phyloP scores from a whole-genome alignment of 1,284 basidiomycete genomes.

The Takashimella tepidaria region DNA sequence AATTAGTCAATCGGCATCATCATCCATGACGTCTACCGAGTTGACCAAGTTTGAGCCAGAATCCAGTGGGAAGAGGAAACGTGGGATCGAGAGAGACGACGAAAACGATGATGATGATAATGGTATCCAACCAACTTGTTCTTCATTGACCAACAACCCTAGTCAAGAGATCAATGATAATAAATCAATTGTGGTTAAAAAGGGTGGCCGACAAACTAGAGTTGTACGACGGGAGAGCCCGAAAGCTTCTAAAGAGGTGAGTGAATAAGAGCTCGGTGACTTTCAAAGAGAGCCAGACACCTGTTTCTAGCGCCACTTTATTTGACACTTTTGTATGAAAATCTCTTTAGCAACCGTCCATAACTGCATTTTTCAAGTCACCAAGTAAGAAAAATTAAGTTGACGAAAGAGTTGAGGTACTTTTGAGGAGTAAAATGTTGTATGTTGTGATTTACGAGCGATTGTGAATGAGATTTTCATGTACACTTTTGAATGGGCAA shows the following conservation, averaged over 20 bases:
- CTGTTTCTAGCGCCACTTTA: too few relatives aligned
- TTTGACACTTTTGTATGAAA: not conserved
- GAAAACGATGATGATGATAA: constrained; percentile 1
- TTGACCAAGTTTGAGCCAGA: not conserved
- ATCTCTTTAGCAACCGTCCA: constrained; percentile 31
- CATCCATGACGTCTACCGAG: not conserved
- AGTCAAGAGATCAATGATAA: too few relatives aligned
- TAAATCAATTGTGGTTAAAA: constrained; percentile 2
- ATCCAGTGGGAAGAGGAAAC: not conserved
- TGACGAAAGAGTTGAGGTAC: too few relatives aligned
- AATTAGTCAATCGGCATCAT: not conserved
- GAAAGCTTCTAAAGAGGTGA: constrained; percentile 12
- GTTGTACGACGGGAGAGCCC: constrained; percentile 16
- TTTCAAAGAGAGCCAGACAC: too few relatives aligned
- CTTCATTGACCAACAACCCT: too few relatives aligned
- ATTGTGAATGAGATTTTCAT: too few relatives aligned
- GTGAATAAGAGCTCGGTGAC: constrained; percentile 21
- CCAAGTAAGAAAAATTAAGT: constrained; percentile 18
- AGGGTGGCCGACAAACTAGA: constrained; percentile 34
- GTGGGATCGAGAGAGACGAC: not conserved
- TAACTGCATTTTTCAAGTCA: constrained; percentile 37
- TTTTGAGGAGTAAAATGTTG: too few relatives aligned
- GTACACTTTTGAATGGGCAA: too few relatives aligned
- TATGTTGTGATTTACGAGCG: too few relatives aligned
- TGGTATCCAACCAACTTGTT: too few relatives aligned